Evolutionary conservation across 2,329 filamentous ascomycete genomes (phyloP).

Genomic region (Rutstroemia sydowiana): DNA sequence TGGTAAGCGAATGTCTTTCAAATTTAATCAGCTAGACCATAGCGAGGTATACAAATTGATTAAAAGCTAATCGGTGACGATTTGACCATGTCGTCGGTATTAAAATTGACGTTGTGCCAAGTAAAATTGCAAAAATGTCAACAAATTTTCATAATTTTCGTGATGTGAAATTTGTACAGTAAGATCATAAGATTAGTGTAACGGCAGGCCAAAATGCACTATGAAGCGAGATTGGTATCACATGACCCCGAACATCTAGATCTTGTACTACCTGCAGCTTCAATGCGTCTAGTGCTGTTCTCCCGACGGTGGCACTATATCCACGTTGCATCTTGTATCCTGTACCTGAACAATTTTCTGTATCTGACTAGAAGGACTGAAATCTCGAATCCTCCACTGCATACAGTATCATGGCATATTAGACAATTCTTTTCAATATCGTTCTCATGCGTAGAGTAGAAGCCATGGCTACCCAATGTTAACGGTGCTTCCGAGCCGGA

Average conservation of each 20-base stretch:
- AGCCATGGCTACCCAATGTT: no score
- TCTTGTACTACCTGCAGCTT: background rate
- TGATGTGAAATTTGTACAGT: background rate
- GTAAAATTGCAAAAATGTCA: no score
- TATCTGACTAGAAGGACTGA: no score
- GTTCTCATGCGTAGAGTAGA: no score
- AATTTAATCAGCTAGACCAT: constrained; percentile 4
- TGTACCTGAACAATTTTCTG: no score
- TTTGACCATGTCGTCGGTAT: background rate
- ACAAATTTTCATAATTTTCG: background rate
- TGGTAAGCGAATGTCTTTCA: constrained; percentile 3
- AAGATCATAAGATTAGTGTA: background rate
- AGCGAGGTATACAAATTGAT: background rate
- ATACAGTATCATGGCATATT: no score
- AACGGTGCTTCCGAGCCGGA: no score
- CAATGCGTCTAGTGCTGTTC: background rate
- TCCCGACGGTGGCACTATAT: background rate
- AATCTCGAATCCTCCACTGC: no score
- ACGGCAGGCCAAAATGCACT: background rate
- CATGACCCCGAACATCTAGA: background rate
- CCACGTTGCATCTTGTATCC: background rate
- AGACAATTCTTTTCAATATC: no score
- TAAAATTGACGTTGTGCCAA: background rate
- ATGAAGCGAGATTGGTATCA: background rate
- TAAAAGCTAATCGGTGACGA: background rate